Percentiles rank a stretch among this genome's conserved stretches.
phyloP scores from a whole-genome alignment of 2,329 filamentous ascomycete species.

The Calonectria naviculata region DNA sequence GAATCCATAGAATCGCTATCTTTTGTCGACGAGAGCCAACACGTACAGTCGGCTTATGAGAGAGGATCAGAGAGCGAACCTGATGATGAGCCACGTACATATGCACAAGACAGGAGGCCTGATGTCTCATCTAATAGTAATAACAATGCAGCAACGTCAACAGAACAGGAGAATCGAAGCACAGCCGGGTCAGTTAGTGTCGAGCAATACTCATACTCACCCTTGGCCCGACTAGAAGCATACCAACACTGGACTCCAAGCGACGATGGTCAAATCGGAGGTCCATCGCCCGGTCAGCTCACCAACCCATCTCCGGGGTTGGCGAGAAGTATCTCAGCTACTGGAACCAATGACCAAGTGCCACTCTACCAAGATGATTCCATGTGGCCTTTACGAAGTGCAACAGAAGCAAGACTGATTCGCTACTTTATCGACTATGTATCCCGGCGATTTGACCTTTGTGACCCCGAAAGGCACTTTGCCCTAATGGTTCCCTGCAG shows the following conservation, averaged over 20 bases:
- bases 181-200: not conserved
- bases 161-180: not conserved
- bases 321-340: not conserved
- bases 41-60: not conserved
- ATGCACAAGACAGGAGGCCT: not conserved
- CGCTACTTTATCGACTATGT: constrained; percentile 17
- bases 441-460: constrained; percentile 16
- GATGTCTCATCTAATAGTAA: not conserved
- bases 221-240: not conserved
- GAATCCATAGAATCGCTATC: not conserved
- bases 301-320: not conserved
- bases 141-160: not conserved
- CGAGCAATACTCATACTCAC: not conserved
- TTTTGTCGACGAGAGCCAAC: constrained; percentile 4
- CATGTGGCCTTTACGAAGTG: constrained; percentile 6
- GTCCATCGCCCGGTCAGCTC: not conserved
- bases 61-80: not conserved
- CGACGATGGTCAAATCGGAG: not conserved
- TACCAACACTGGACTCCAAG: not conserved
- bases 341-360: not conserved
- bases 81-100: not conserved
- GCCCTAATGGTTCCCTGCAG: constrained; percentile 9
- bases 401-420: constrained; percentile 7
- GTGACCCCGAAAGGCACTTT: constrained; percentile 17
- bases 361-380: constrained; percentile 9